Evolutionary conservation across 306 rosid genomes (phyloP), one percentile per base, ranked within the genome.

Genomic region (Begonia loranthoides): DNA sequence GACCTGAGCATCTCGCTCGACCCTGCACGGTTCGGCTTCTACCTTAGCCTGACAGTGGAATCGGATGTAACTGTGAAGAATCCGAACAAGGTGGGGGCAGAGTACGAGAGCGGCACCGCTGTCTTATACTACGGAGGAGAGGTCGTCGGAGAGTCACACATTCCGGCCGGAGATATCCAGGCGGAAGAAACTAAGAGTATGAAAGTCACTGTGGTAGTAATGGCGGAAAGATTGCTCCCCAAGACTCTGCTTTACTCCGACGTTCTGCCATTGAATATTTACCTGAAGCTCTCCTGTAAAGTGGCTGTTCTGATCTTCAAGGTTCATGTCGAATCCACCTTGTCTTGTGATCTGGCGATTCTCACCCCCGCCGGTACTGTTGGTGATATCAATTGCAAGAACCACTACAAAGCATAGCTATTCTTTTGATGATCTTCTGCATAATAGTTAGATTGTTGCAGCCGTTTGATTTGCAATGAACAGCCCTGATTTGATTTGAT

Each of bases 271-370:
- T 33, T 88, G 2, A 79, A 52, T 50, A 15, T 73, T 9, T 15
- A 46, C 4, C 12, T 71, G 4, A 58, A 9, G 51, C 12, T 84
- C 3, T 9, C 65, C 2, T 86, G 95, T 0, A 52, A 52, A 51
- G 78, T 71, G 2, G 50, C 3, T 3, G 13, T 84, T 3, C 17
- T 76, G 0, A 38, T 81, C 4, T 43, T 81, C 14, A 70, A 65
- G 51, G 4, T 88, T 47, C 62, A 65, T 49, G 76, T 49, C 14
- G 60, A 41, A 5, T 33, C 89, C 0, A 38, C 73, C 1, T 5
- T 80, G 9, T 62, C 83, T 16, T 88, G 97, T 70, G 76, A 84
- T 65, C 47, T 79, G 54, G 12, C 0, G 2, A 0, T 88, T 38
- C 12, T 13, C 50, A 1, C 67, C 54, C 10, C 64, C 39, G 57